Base-by-base conservation (phyloP, 164 flowering plant species). In the Tetracentron sinense region DNA sequence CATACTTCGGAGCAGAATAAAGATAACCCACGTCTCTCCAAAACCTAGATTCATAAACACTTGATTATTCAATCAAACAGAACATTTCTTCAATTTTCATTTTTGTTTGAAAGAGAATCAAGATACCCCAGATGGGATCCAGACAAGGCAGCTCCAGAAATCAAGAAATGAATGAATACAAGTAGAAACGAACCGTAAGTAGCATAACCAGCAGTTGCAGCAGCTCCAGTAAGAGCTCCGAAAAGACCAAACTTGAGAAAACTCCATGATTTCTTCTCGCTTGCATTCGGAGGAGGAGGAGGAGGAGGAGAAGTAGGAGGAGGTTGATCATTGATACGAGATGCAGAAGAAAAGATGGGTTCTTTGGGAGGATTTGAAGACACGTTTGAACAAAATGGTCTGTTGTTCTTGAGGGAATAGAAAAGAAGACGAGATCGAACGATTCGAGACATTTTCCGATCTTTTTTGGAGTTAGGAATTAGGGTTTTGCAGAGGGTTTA, bases 131-230 rank as follows among this genome's bases (percentile, higher is more conserved):
- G 2, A 1, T 15, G 28, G 47, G 42, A 38, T 35, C 27, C n/a
- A 52, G 8, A 14, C 25, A 46, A 68, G n/a, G n/a, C n/a, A n/a
- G n/a, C n/a, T n/a, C n/a, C n/a, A n/a, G n/a, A 19, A 42, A 53
- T 44, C 6, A 2, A 48, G 50, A 55, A 1, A 44, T n/a, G n/a
- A 8, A n/a, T n/a, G n/a, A n/a, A n/a, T n/a, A 15, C 8, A 54
- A 46, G 61, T 26, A 59, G 38, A 28, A 23, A 68, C 80, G 25
- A 20, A 89, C 96, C 89, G 21, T 82, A 86, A 8, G 82, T 69
- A 15, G 74, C 85, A 56, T 86, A 89, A 21, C 85, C 86, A 61
- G 86, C 80, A 27, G 75, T 54, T 0, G 73, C 84, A 19, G 77
- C 58, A 42, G 74, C 85, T 46, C 83, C 90, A 16, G 85, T 75